Evolutionary conservation across 139 green algal species (phyloP).

Genomic region (Parachlorella kessleri): DNA sequence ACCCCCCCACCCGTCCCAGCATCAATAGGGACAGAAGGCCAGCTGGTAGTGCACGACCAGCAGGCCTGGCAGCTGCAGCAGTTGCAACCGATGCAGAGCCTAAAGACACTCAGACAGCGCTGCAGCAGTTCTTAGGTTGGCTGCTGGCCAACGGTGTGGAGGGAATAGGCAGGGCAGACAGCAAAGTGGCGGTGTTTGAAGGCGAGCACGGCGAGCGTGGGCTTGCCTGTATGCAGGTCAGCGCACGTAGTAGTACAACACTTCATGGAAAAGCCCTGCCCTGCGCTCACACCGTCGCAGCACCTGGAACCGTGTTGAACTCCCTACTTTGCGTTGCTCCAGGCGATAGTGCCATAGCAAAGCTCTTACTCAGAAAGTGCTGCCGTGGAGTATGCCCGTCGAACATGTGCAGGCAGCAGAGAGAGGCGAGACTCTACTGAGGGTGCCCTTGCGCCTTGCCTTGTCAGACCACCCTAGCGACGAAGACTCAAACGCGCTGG

Average conservation of each 20-base stretch:
- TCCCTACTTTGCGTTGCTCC: too few relatives aligned
- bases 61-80: background rate
- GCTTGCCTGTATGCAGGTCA: constrained; percentile 47
- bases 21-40: too few relatives aligned
- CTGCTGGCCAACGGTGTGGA: constrained; percentile 44
- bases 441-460: constrained; percentile 68
- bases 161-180: constrained; percentile 53
- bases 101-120: too few relatives aligned
- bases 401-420: too few relatives aligned
- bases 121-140: constrained; percentile 24
- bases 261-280: too few relatives aligned
- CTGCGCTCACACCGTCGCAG: constrained; percentile 29
- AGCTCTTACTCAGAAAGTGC: too few relatives aligned
- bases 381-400: too few relatives aligned
- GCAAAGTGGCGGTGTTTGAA: constrained; percentile 54
- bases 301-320: too few relatives aligned
- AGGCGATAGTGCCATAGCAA: too few relatives aligned
- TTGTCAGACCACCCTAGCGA: constrained; percentile 68
- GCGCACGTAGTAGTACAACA: background rate
- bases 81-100: background rate
- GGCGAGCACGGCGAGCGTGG: constrained; percentile 53
- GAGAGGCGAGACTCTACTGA: constrained; percentile 55
- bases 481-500: constrained; percentile 49
- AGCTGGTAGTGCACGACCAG: background rate
- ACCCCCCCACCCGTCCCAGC: too few relatives aligned